phyloP scores from a whole-genome alignment of 176 grass and related monocot species.

The Oryza punctata region DNA sequence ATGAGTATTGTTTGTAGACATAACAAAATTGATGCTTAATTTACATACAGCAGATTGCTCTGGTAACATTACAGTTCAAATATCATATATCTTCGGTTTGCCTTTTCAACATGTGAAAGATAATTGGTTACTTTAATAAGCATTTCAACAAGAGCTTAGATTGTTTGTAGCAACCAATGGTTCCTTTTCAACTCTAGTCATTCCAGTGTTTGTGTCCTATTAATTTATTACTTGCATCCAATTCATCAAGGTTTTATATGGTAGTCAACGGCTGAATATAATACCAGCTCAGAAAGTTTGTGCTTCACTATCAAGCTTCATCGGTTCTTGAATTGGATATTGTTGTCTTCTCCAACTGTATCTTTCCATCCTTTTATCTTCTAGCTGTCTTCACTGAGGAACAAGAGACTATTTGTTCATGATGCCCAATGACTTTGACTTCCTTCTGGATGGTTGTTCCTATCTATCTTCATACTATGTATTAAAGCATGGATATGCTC shows the following conservation, averaged over 20 bases:
- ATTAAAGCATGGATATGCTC: too few species aligned
- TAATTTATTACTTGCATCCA: not conserved
- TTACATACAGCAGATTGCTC: conserved; percentile 24
- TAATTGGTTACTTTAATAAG: not conserved
- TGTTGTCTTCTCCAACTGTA: not conserved
- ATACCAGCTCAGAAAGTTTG: not conserved
- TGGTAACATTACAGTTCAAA: conserved; percentile 11
- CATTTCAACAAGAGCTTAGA: not conserved
- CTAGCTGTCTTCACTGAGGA: too few species aligned
- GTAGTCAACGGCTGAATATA: not conserved
- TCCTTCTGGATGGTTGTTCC: too few species aligned
- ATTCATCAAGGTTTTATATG: not conserved
- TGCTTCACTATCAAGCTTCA: not conserved
- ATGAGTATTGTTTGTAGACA: not conserved
- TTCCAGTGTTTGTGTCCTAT: not conserved
- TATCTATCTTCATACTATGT: too few species aligned
- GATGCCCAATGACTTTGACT: too few species aligned
- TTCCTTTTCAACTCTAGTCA: too few species aligned
- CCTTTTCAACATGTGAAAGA: not conserved
- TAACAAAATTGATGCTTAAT: not conserved
- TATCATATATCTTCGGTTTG: not conserved
- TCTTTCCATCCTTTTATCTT: not conserved
- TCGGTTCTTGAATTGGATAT: not conserved
- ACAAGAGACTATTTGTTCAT: too few species aligned
- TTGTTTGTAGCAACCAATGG: not conserved